Base-by-base conservation (phyloP, 345 rosid genomes). In the Sisymbrium irio region DNA sequence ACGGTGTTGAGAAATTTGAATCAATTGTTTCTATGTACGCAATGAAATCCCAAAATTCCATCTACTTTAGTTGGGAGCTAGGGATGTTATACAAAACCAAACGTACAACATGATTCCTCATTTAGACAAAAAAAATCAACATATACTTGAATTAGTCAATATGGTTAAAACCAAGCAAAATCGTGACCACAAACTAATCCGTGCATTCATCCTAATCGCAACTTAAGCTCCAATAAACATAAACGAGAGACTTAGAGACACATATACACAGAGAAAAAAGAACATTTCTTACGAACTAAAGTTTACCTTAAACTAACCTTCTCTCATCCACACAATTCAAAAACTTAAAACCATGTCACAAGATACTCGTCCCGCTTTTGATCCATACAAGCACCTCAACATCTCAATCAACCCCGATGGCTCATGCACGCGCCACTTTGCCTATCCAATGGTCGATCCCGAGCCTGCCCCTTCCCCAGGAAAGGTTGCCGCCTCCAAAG, bases 311-410 rank as follows among this genome's bases (percentile, higher is more conserved):
- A 58, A 53, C 15, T 22, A 65, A 65, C 13, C 12, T 28, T 2
- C n/a, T 56, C 7, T 4, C 17, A 39, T 17, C 58, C 14, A 59
- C 67, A 7, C 4, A 42, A 20, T 55, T 44, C 12, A 62, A 18
- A 25, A 18, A 3, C 0, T 22, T 11, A 39, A 39, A 71, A 63
- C 36, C 18, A 76, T 71, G 76, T 64, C 80, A 40, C 36, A 19
- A 25, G 72, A 64, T 4, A 30, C 76, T 6, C 22, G 13, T 45
- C 62, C 61, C 3, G 68, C 57, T 1, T 81, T 79, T 53, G 82
- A 83, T 55, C 65, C 87, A 18, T 53, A 47, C 73, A 73, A 79
- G 42, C 77, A 77, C 62, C 67, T 84, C 3, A 73, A 77, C 79
- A 20, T 81, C 30, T 39, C 62, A 36, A 63, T 67, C 2, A 81